Percentiles rank a stretch among this genome's conserved stretches.
Conservation (phyloP, 2,329 filamentous ascomycete genomes). For the Fusarium tupiense region DNA sequence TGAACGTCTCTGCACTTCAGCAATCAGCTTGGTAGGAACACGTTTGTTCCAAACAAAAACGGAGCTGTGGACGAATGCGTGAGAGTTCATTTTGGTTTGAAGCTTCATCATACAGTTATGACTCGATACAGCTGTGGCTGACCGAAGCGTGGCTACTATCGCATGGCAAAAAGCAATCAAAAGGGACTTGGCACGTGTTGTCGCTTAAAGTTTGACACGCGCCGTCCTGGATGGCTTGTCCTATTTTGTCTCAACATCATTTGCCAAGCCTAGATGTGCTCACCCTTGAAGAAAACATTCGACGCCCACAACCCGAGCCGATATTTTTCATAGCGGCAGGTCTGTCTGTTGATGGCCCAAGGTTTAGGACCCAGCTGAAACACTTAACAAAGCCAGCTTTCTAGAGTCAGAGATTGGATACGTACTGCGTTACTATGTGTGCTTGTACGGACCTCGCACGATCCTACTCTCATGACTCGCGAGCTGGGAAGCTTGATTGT, state of each 20-base stretch:
- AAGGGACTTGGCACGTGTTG: constrained; percentile 41
- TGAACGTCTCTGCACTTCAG: neutral
- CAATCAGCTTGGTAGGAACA: neutral
- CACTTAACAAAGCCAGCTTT: constrained; percentile 1
- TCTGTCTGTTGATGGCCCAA: neutral
- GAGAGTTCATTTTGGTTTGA: neutral
- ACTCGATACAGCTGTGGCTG: constrained; percentile 37
- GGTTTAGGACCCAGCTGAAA: constrained; percentile 20
- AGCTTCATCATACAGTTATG: constrained; percentile 22
- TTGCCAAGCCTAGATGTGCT: constrained; percentile 16
- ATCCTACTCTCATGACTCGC: constrained; percentile 22
- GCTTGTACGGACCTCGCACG: constrained; percentile 21
- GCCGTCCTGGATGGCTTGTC: constrained; percentile 25
- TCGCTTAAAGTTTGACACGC: constrained; percentile 42
- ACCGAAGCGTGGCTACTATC: constrained; percentile 23
- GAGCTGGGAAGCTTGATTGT: constrained; percentile 29
- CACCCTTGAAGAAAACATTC: constrained; percentile 15
- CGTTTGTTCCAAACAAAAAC: neutral
- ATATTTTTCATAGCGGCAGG: constrained; percentile 10
- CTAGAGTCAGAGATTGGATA: neutral
- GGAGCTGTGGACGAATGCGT: neutral
- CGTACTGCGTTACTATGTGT: constrained; percentile 1
- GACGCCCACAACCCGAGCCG: neutral
- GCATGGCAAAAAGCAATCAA: constrained; percentile 35
- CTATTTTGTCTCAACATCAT: constrained; percentile 30